phyloP scores from a whole-genome alignment of 208 protist genomes.

The Trichomonas tenax region DNA sequence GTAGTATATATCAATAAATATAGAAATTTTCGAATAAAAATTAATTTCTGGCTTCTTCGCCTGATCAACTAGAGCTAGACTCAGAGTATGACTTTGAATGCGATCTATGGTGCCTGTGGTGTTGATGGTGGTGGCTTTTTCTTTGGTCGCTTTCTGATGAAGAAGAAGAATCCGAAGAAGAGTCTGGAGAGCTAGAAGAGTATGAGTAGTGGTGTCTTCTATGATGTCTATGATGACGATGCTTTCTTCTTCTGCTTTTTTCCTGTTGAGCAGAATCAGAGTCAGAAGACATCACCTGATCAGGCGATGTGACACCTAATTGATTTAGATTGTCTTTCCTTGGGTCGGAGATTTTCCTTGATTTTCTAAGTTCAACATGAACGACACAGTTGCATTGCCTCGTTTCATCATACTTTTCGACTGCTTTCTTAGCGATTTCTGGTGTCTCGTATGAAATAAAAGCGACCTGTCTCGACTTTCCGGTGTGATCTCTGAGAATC shows the following conservation, averaged over 20 bases:
- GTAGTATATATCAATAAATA: no score
- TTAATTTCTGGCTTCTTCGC: no score
- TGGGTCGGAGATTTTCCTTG: neutral
- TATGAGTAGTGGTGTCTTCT: neutral
- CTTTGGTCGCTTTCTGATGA: neutral
- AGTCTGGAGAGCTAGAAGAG: neutral
- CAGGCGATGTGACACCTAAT: no score
- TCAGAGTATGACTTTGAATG: no score
- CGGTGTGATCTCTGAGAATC: neutral
- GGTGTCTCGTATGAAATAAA: neutral
- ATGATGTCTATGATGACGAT: neutral
- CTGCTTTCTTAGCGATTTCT: neutral
- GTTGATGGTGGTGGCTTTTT: neutral
- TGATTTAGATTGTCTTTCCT: no score
- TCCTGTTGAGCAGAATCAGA: neutral
- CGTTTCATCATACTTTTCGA: neutral
- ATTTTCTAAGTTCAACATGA: neutral
- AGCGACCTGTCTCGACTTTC: neutral
- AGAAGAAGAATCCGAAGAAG: neutral
- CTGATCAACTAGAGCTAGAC: no score
- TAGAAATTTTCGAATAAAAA: no score
- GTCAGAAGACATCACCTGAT: neutral
- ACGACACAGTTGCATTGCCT: neutral
- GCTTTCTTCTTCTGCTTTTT: neutral
- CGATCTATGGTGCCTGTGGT: neutral